A percentile compares a stretch with the other conserved stretches of the same genome.
Evolutionary conservation across 1,139 yeast genomes (phyloP).

Genomic region (Nakaseomyces delphensis): DNA sequence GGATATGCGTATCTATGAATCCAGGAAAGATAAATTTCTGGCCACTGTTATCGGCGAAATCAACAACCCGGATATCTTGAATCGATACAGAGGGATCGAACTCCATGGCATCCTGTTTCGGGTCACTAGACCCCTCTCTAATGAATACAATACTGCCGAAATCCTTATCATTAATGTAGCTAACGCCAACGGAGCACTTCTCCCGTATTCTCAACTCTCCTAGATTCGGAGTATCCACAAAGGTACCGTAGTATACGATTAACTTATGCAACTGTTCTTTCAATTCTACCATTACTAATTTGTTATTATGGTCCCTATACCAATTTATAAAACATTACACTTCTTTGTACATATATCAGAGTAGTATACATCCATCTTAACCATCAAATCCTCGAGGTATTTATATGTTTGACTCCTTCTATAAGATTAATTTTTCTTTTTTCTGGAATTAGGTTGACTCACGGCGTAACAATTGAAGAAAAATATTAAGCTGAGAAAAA

Average conservation of each 20-base stretch:
- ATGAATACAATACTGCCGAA: constrained; percentile 22
- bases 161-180: constrained; percentile 8
- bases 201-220: constrained; percentile 42
- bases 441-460: too few species aligned
- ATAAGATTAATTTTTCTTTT: too few species aligned
- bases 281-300: not conserved
- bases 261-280: not conserved
- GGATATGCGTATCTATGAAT: constrained; percentile 89
- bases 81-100: constrained; percentile 16
- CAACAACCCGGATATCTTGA: constrained; percentile 15
- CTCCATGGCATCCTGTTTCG: constrained; percentile 18
- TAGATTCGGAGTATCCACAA: constrained; percentile 47
- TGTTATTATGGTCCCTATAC: too few species aligned
- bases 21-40: constrained; percentile 75
- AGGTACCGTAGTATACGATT: constrained; percentile 41
- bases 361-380: too few species aligned
- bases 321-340: too few species aligned
- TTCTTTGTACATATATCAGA: too few species aligned
- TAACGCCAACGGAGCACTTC: constrained; percentile 47
- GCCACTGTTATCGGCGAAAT: constrained; percentile 20
- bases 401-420: too few species aligned
- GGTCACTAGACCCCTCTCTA: constrained; percentile 19
- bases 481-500: too few species aligned
- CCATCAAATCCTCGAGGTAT: too few species aligned
- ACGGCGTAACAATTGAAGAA: too few species aligned